Base-by-base conservation (phyloP, 345 rosid species). In the Arabis hirsuta region DNA sequence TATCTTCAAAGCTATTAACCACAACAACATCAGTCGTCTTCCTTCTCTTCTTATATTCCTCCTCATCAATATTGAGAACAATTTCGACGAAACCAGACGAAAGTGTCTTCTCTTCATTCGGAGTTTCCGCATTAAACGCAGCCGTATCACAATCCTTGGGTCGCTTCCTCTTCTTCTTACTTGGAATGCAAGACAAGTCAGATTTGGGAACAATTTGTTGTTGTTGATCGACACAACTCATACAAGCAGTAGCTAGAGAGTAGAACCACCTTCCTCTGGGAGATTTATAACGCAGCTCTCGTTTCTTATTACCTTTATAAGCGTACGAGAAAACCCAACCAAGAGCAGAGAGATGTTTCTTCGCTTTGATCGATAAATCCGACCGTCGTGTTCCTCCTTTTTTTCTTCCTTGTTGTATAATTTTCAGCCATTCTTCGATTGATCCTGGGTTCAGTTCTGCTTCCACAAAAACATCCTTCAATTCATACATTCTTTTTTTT, bases 301-400 rank as follows among this genome's bases (percentile, higher is more conserved):
- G 42, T 12, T 7, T 57, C 3, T 32, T 55, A 11, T 32, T 54
- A 12, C 52, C 3, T 55, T 19, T 44, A 0, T 1, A 6, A 46
- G 3, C 4, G 75, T 69, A 60, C 12, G 41, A 27, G 32, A 74
- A 43, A 6, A 4, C 5, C 79, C 79, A 76, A n/a, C 79, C 79
- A 8, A 76, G 61, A 32, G 75, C 63, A 0, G 71, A 36, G 24
- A 76, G 59, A 73, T 73, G 72, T 41, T 66, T 73, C 72, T 50
- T 73, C 19, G 7, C 78, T 24, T 5, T 66, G 3, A 6, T 6
- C 27, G 66, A 29, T 5, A 73, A 27, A 13, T 56, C 67, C 2
- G 65, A 26, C 26, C 52, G 61, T 14, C 63, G 45, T 3, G 57
- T 16, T 14, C 47, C 57, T 13, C 24, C 9, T 7, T 27, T 36